Conservation (phyloP, 371 early-diverging fungal species). For the Syncephalastrum racemosum region DNA sequence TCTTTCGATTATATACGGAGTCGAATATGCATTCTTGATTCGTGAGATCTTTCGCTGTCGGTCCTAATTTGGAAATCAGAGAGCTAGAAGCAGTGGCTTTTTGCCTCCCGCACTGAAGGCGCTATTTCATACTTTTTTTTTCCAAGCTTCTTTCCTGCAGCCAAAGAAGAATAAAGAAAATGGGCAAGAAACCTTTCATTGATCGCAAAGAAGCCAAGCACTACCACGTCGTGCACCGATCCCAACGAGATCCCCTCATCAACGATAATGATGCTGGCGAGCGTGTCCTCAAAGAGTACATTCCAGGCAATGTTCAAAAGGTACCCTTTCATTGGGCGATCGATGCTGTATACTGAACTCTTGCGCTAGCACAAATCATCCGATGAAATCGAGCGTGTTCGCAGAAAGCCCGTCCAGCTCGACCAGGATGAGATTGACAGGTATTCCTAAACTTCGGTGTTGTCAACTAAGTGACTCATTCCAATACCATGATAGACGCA, state of each 20-base stretch:
- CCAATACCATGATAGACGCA: slow-evolving; percentile 41
- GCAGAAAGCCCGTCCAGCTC: slow-evolving; percentile 32
- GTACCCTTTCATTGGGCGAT: slow-evolving; percentile 24
- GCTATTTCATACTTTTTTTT: too few relatives aligned
- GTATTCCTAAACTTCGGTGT: slow-evolving; percentile 15
- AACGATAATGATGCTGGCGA: slow-evolving; percentile 78
- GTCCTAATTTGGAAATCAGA: too few relatives aligned
- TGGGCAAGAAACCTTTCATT: slow-evolving; percentile 85
- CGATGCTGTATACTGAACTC: background rate
- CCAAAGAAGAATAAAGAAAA: slow-evolving; percentile 14
- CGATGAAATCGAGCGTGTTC: slow-evolving; percentile 37
- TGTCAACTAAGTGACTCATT: background rate
- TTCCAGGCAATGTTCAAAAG: slow-evolving; percentile 69
- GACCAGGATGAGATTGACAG: slow-evolving; percentile 52
- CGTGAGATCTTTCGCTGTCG: too few relatives aligned
- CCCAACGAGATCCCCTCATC: slow-evolving; percentile 92
- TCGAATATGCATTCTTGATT: too few relatives aligned
- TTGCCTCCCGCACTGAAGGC: too few relatives aligned
- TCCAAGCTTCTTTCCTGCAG: too few relatives aligned
- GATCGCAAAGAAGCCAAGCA: slow-evolving; percentile 82
- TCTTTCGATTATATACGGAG: too few relatives aligned
- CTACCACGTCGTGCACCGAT: slow-evolving; percentile 91
- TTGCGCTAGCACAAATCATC: slow-evolving; percentile 36
- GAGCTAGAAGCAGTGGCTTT: too few relatives aligned
- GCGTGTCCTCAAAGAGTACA: slow-evolving; percentile 81